These are phyloP conservation scores for Cnidoscolus chayamansa DNA, from an alignment of 441 rosid genomes.

Conservation along the genomic window DNA sequence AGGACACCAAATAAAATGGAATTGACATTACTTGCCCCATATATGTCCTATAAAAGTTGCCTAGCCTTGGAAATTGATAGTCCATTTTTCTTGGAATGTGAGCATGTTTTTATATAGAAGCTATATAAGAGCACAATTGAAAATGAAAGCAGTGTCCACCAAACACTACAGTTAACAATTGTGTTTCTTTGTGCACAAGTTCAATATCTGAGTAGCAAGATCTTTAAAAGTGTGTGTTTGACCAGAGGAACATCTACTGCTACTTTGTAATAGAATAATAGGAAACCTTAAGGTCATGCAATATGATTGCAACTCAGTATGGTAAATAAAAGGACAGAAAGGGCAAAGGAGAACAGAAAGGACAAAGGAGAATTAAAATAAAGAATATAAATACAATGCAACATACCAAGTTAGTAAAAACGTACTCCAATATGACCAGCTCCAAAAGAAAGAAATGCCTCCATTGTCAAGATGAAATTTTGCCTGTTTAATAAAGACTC, in stretches of 20 bases:
- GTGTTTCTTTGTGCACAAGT: neutral
- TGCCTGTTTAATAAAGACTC: constrained; percentile 40
- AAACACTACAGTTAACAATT: neutral
- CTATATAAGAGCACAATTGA: neutral
- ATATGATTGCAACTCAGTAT: neutral
- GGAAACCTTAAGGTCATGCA: neutral
- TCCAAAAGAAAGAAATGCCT: constrained; percentile 90
- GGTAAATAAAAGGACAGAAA: neutral
- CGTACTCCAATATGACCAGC: constrained; percentile 99
- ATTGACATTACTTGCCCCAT: too few species aligned
- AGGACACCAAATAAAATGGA: neutral
- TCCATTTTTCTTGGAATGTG: neutral
- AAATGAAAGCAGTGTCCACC: neutral
- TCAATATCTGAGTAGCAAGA: neutral
- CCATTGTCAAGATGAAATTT: constrained; percentile 52
- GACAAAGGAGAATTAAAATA: neutral
- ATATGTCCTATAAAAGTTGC: neutral
- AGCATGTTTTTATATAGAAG: neutral
- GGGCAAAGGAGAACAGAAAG: neutral
- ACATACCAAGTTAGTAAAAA: constrained; percentile 95
- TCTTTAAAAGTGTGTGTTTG: neutral
- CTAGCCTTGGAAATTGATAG: neutral
- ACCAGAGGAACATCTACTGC: neutral
- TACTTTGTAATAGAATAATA: neutral
- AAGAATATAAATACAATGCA: constrained; percentile 5